phyloP scores from a whole-genome alignment of 2,329 filamentous ascomycete genomes.

The Dryadomyces quercus-mongolicae region DNA sequence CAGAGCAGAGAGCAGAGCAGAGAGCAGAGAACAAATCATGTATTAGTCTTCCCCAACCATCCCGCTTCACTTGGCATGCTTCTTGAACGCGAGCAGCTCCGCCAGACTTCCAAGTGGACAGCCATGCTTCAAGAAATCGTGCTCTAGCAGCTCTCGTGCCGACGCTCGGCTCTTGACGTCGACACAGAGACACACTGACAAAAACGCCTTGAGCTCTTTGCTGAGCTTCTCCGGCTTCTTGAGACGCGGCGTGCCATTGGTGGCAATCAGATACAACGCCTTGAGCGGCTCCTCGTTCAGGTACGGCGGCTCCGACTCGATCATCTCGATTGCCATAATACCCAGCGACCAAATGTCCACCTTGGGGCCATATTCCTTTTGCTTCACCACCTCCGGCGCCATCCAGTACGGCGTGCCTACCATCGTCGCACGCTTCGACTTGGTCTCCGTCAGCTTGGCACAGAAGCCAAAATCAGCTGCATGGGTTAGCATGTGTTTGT shows the following conservation, averaged over 20 bases:
- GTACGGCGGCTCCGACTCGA: constrained; percentile 95
- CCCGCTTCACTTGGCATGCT: constrained; percentile 45
- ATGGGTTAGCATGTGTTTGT: background rate
- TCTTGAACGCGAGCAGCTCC: constrained; percentile 80
- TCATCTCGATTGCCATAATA: constrained; percentile 99
- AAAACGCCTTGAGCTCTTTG: constrained; percentile 94
- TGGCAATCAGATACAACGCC: constrained; percentile 93
- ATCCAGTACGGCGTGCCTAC: constrained; percentile 99
- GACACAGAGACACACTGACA: constrained; percentile 91
- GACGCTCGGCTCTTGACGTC: constrained; percentile 92
- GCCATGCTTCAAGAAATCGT: constrained; percentile 90
- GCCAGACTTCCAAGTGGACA: constrained; percentile 74
- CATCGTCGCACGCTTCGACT: constrained; percentile 97
- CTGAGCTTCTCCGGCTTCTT: constrained; percentile 98
- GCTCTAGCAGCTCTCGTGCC: constrained; percentile 74
- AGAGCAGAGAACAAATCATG: too few relatives aligned
- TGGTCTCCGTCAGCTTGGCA: constrained; percentile 92
- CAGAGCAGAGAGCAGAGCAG: too few relatives aligned
- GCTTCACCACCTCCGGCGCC: constrained; percentile 98
- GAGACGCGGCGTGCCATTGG: constrained; percentile 87
- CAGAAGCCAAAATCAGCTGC: constrained; percentile 97
- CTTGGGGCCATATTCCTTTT: constrained; percentile 97
- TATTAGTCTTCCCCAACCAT: too few relatives aligned
- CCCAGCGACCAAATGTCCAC: constrained; percentile 98
- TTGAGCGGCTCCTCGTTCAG: constrained; percentile 96